Evolutionary conservation across 805 yeast species (phyloP).

Genomic region (Kodamaea laetipori): DNA sequence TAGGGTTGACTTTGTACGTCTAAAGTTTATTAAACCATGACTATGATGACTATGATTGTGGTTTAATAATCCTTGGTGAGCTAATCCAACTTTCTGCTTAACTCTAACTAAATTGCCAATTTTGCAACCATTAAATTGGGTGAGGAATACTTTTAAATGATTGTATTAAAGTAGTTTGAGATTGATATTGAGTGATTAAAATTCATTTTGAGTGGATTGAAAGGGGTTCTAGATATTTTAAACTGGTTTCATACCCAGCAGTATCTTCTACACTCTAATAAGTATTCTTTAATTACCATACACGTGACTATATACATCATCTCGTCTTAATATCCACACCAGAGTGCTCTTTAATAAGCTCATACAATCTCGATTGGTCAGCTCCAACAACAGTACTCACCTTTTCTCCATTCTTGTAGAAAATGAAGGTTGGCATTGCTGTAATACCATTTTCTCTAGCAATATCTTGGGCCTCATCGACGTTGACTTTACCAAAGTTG

Average conservation of each 20-base stretch:
- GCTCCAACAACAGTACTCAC: constrained; percentile 69
- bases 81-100: too few species aligned
- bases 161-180: not conserved
- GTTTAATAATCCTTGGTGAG: too few species aligned
- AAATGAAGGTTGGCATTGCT: constrained; percentile 77
- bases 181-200: not conserved
- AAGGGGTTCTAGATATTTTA: too few species aligned
- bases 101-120: too few species aligned
- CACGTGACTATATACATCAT: not conserved
- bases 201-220: too few species aligned
- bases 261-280: too few species aligned
- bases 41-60: too few species aligned
- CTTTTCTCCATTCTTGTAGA: constrained; percentile 61
- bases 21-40: too few species aligned
- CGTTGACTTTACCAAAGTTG: constrained; percentile 69
- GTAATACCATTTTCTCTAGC: constrained; percentile 62
- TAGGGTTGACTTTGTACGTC: too few species aligned
- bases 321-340: constrained; percentile 24
- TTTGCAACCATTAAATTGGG: not conserved
- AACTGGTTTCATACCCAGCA: too few species aligned
- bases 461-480: constrained; percentile 60
- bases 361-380: constrained; percentile 42
- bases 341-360: constrained; percentile 30
- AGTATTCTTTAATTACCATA: not conserved
- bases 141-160: not conserved